Conservation (phyloP, 768 basidiomycete genomes). For the Ephemerocybe angulata region DNA sequence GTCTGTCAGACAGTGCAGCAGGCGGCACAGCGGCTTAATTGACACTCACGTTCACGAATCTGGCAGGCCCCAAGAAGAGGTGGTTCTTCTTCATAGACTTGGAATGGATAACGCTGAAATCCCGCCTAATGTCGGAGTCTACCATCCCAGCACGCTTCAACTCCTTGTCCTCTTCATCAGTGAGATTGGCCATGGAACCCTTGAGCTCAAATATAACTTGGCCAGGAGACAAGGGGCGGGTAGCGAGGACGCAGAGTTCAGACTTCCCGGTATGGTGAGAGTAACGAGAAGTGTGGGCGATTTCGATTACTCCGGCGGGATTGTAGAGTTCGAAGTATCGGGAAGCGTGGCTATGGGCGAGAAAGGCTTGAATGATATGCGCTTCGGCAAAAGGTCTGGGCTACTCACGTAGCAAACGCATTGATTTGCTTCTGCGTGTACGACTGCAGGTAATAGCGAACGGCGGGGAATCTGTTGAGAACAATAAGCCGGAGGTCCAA, state of each 20-base stretch:
- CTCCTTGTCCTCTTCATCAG: constrained; percentile 81
- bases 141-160: constrained; percentile 78
- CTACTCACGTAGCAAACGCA: constrained; percentile 85
- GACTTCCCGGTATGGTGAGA: constrained; percentile 86
- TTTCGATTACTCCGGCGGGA: constrained; percentile 80
- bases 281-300: constrained; percentile 85
- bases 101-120: constrained; percentile 90
- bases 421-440: constrained; percentile 85
- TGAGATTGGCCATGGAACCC: constrained; percentile 86
- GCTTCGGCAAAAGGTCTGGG: constrained; percentile 22
- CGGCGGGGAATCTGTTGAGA: constrained; percentile 56
- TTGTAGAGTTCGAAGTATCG: constrained; percentile 87
- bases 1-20: constrained; percentile 18
- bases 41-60: constrained; percentile 86
- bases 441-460: constrained; percentile 72
- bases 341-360: constrained; percentile 65
- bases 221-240: constrained; percentile 63
- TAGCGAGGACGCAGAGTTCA: constrained; percentile 83
- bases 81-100: constrained; percentile 91
- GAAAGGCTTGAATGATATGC: constrained; percentile 21
- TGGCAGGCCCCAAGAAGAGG: constrained; percentile 85
- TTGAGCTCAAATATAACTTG: constrained; percentile 81
- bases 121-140: constrained; percentile 74
- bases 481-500: constrained; percentile 13
- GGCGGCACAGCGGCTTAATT: constrained; percentile 17